Percentiles rank a stretch among this genome's conserved stretches.
Evolutionary conservation across 1,284 basidiomycete species (phyloP).

Genomic region (Puccinia triticina): DNA sequence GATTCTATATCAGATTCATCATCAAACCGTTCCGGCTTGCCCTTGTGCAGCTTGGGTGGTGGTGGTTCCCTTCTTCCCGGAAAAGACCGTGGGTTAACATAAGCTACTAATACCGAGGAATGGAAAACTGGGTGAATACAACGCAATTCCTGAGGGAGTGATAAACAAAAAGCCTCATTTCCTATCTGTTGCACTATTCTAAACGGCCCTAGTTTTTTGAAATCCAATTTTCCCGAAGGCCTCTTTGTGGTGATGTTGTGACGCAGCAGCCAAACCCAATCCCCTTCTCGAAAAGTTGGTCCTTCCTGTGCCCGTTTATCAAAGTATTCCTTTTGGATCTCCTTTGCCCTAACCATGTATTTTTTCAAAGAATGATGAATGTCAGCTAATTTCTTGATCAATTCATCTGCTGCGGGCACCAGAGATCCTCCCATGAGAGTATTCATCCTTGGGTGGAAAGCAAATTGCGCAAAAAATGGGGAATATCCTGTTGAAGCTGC

Average conservation of each 20-base stretch:
- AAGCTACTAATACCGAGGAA: neutral
- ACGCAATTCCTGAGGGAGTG: neutral
- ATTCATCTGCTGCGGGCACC: neutral
- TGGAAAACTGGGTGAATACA: neutral
- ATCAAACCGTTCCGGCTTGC: no score
- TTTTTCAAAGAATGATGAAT: neutral
- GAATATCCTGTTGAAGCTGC: slow-evolving; percentile 58
- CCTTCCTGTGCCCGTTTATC: neutral
- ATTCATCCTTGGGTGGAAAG: slow-evolving; percentile 59
- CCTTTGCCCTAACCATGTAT: neutral
- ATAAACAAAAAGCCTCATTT: neutral
- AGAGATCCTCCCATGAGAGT: neutral
- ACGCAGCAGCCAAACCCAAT: neutral
- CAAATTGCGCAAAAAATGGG: slow-evolving; percentile 63
- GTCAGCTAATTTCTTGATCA: neutral
- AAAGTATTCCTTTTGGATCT: neutral
- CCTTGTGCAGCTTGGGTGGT: neutral
- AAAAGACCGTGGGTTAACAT: no score
- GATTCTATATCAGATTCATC: no score
- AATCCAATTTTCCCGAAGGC: slow-evolving; percentile 1
- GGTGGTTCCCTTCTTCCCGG: no score
- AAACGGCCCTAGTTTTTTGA: slow-evolving; percentile 1
- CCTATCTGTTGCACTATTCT: neutral
- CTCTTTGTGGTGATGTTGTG: neutral
- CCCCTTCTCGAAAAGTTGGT: neutral